These are phyloP conservation scores for Gardenia jasminoides DNA, from an alignment of 257 asterid genomes.

Conservation along the genomic window DNA sequence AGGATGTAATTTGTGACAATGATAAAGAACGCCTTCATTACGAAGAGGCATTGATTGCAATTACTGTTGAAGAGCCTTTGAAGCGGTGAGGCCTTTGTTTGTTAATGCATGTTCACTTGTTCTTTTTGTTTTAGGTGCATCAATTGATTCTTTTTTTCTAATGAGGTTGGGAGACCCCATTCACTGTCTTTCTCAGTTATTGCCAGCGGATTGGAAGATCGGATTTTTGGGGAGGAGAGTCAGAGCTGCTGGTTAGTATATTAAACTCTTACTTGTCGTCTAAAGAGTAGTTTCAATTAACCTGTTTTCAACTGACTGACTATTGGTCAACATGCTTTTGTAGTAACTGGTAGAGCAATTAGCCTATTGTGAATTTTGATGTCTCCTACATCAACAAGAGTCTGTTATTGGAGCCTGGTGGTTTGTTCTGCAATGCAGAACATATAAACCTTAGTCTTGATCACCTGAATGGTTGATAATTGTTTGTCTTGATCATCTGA, in stretches of 20 bases:
- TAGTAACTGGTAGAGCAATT: not conserved
- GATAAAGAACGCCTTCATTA: constrained; percentile 52
- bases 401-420: not conserved
- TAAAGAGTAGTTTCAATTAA: not conserved
- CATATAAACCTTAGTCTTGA: not conserved
- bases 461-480: too few species aligned
- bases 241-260: constrained; percentile 85
- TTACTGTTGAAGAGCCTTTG: constrained; percentile 82
- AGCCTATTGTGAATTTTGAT: not conserved
- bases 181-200: constrained; percentile 53
- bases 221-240: constrained; percentile 98
- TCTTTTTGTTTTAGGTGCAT: not conserved
- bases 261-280: constrained; percentile 10
- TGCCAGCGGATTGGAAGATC: constrained; percentile 88
- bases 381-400: not conserved
- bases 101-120: constrained; percentile 4
- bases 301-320: not conserved
- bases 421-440: constrained; percentile 4
- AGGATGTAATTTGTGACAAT: constrained; percentile 80
- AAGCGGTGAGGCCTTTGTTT: constrained; percentile 59
- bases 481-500: not conserved
- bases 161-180: constrained; percentile 10
- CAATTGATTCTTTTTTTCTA: constrained; percentile 6
- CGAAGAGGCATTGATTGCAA: constrained; percentile 90
- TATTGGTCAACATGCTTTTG: not conserved